Conservation (phyloP, 768 basidiomycete genomes). For the Agrocybe chaxingu region DNA sequence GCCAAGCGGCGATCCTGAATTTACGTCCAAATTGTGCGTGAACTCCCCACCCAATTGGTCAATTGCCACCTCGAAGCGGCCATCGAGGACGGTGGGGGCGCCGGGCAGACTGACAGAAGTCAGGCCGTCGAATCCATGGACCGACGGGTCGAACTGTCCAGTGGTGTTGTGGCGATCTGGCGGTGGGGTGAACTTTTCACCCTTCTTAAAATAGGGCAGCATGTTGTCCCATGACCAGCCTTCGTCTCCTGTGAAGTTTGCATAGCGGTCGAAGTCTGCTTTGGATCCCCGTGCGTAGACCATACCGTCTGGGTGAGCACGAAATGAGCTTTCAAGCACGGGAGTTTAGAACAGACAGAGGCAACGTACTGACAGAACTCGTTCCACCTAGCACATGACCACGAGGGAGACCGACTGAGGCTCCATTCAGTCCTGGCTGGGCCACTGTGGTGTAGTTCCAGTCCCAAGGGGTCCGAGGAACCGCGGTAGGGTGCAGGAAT, state of each 20-base stretch:
- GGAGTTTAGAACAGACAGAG: slow-evolving; percentile 1
- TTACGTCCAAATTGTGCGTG: slow-evolving; percentile 22
- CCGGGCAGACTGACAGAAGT: slow-evolving; percentile 27
- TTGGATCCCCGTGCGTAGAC: slow-evolving; percentile 30
- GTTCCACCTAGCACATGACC: slow-evolving; percentile 29
- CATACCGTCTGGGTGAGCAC: slow-evolving; percentile 18
- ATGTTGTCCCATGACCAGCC: slow-evolving; percentile 43
- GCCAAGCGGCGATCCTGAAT: slow-evolving; percentile 28
- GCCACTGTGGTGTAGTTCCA: slow-evolving; percentile 28
- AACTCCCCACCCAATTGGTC: slow-evolving; percentile 34
- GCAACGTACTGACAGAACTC: slow-evolving; percentile 18
- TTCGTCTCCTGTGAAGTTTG: slow-evolving; percentile 39
- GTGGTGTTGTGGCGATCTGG: slow-evolving; percentile 29
- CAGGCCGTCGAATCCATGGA: slow-evolving; percentile 29
- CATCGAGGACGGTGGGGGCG: slow-evolving; percentile 23
- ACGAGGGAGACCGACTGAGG: slow-evolving; percentile 19
- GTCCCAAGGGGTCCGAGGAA: slow-evolving; percentile 20
- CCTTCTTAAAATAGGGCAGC: slow-evolving; percentile 26
- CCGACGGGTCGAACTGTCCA: slow-evolving; percentile 29
- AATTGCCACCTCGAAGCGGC: slow-evolving; percentile 25
- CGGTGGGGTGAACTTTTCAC: slow-evolving; percentile 21
- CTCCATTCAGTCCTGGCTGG: slow-evolving; percentile 20
- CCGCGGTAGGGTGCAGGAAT: slow-evolving; percentile 4
- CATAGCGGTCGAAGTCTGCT: slow-evolving; percentile 55
- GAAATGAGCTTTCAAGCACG: background rate